Base-by-base conservation (phyloP, 129 eudicot genomes). In the Glebionis coronaria region DNA sequence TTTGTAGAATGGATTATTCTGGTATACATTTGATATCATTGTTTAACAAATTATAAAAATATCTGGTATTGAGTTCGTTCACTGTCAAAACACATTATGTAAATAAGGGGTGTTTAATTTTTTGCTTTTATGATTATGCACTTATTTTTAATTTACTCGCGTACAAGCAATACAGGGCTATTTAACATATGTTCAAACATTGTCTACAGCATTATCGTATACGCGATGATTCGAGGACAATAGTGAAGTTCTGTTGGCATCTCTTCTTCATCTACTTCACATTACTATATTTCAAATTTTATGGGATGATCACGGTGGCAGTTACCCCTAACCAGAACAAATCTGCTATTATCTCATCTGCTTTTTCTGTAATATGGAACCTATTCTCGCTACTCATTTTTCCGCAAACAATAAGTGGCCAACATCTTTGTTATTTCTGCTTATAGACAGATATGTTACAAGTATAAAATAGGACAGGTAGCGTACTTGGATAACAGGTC, bases 221-320 rank as follows among this genome's bases (percentile, higher is more conserved):
- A 91, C 38, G 79, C 88, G 12, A 91, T 87, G 97, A 85, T 87
- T 47, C 88, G 94, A 20, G 97, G 97, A 81, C 81, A 14, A 76
- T 51, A 45, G 73, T 66, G 63, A 91, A 91, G 79, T 85, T 91
- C 86, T 79, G 85, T 21, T 91, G 95, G 95, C 80, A 82, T 60
- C 52, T 87, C 25, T 87, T 84, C 84, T 87, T 87, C 84, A 83
- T 91, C 80, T 85, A 83, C 73, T 82, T 87, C 84, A 81, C 94
- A 20, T 79, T 89, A 40, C 57, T 91, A 29, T 91, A 91, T 86
- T 87, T 82, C 83, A 87, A 95, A 25, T 79, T 67, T 71, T 91
- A 85, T 18, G 97, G 97, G 59, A 91, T 91, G 97, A 91, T 91
- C 95, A 73, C 84, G 5, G 95, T 85, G 14, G 97, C 93, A 0